phyloP scores from a whole-genome alignment of 2,329 filamentous ascomycete species.

The Shiraia bambusicola region DNA sequence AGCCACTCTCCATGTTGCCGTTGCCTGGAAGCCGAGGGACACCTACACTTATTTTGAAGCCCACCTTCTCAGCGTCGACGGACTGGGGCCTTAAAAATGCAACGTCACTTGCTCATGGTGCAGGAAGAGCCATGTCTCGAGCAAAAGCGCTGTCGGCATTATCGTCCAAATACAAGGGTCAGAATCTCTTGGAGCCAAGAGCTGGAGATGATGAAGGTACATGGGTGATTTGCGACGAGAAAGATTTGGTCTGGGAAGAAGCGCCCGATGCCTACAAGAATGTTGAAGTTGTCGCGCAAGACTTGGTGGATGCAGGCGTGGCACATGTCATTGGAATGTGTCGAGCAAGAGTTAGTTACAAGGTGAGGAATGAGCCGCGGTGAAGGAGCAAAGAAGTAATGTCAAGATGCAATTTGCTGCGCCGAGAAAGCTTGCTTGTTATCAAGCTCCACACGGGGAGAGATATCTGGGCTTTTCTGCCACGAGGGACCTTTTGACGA shows the following conservation, averaged over 20 bases:
- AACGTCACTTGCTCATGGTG: slow-evolving; percentile 43
- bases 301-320: slow-evolving; percentile 38
- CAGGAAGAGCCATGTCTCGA: slow-evolving; percentile 43
- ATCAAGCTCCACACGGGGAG: no score
- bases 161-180: slow-evolving; percentile 37
- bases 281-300: slow-evolving; percentile 40
- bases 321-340: slow-evolving; percentile 38
- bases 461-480: background rate
- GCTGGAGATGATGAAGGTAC: slow-evolving; percentile 27
- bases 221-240: slow-evolving; percentile 44
- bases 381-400: slow-evolving; percentile 5
- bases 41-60: slow-evolving; percentile 42
- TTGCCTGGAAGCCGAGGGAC: slow-evolving; percentile 44
- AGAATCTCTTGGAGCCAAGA: slow-evolving; percentile 30
- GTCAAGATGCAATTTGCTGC: background rate
- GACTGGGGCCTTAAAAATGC: slow-evolving; percentile 35
- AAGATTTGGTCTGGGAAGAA: slow-evolving; percentile 44
- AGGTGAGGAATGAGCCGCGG: slow-evolving; percentile 38
- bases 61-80: slow-evolving; percentile 31
- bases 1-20: slow-evolving; percentile 35
- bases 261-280: slow-evolving; percentile 44
- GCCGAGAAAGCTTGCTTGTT: background rate
- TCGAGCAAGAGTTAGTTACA: slow-evolving; percentile 41
- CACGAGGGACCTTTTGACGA: no score
- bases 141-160: slow-evolving; percentile 36